Base-by-base conservation (phyloP, 345 rosid genomes). In the Lepidium didymum region DNA sequence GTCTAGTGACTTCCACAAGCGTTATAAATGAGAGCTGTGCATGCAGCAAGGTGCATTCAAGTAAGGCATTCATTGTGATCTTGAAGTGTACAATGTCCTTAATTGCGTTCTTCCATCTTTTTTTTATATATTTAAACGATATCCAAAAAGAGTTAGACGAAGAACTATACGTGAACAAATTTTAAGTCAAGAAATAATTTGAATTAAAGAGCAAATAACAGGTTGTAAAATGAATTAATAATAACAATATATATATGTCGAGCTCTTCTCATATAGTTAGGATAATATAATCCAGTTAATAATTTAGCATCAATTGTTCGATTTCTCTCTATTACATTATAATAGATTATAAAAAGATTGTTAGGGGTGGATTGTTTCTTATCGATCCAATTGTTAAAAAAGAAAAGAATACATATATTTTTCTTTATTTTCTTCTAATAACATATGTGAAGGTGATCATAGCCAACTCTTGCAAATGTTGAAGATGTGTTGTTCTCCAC, bases 1-100 rank as follows among this genome's bases (percentile, higher is more conserved):
- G 42, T 72, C 57, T 56, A 64, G 59, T 29, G 70, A 55, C 58
- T 64, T 56, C 64, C 58, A 72, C 43, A 29, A 56, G 69, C 63
- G 64, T 72, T 49, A 31, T 61, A 45, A 13, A 64, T 34, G 54
- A 50, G 53, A 12, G 56, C 35, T 35, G 34, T 59, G 68, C 33
- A 35, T 74, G 11, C 66, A 46, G 56, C 56, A 59, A 67, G 54
- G 14, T 38, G 68, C 64, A 74, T 74, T 74, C 19, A 74, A 36
- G 57, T 45, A 14, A 51, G 14, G 42, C 73, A 67, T 74, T 74
- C 64, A 74, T 29, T 67, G 19, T 59, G n/a, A n/a, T 74, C 78
- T 74, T 67, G 78, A 67, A 60, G 40, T 67, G 78, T 46, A 67
- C 78, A 67, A 67, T 67, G 61, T 53, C 29, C 29, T 35, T 74